These are phyloP conservation scores for Candida bentonensis DNA, from an alignment of 805 yeast species.

Conservation along the genomic window DNA sequence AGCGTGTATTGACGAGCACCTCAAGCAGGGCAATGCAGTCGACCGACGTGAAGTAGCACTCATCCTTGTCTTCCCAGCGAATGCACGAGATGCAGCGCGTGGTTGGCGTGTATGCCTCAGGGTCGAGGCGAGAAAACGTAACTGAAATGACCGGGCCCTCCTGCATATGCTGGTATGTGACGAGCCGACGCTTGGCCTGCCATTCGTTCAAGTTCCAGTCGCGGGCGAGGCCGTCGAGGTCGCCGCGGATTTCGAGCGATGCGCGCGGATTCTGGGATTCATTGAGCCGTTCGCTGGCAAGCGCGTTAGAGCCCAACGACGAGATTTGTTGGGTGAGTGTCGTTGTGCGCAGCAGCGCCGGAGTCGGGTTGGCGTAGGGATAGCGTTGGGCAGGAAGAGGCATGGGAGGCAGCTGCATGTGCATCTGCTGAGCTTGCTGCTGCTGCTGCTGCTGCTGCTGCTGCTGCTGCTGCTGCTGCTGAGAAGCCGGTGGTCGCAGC, in stretches of 20 bases:
- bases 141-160: constrained; percentile 23
- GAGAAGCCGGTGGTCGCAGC: neutral
- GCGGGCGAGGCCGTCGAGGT: constrained; percentile 24
- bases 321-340: constrained; percentile 14
- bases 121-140: constrained; percentile 25
- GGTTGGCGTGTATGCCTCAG: constrained; percentile 24
- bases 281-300: constrained; percentile 1
- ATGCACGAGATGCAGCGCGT: constrained; percentile 45
- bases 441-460: neutral
- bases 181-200: constrained; percentile 31
- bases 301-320: constrained; percentile 6
- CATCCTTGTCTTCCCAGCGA: constrained; percentile 35
- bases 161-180: constrained; percentile 29
- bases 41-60: constrained; percentile 47
- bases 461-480: constrained; percentile 1
- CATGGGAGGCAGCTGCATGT: neutral
- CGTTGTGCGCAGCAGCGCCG: constrained; percentile 14
- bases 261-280: constrained; percentile 9
- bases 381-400: neutral
- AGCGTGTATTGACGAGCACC: constrained; percentile 37
- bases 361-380: constrained; percentile 6
- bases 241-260: constrained; percentile 16
- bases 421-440: constrained; percentile 2
- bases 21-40: constrained; percentile 48
- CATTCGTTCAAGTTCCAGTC: constrained; percentile 36